Evolutionary conservation across 441 rosid genomes (phyloP).

Genomic region (Adansonia gregorii): DNA sequence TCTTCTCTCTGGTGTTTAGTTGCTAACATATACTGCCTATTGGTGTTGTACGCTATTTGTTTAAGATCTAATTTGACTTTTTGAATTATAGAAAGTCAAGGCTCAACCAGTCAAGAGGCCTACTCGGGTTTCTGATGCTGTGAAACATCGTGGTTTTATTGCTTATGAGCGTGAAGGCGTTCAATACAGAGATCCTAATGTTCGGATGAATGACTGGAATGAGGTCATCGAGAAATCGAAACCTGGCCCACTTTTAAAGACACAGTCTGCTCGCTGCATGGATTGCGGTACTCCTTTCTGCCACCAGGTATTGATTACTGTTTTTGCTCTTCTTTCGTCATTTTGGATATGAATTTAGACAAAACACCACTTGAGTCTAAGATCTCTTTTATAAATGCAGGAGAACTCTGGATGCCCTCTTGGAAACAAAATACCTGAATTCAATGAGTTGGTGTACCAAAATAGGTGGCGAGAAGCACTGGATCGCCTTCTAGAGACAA

Average conservation of each 20-base stretch:
- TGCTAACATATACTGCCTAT: not conserved
- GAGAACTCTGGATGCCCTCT: constrained; percentile 99
- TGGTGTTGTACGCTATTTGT: not conserved
- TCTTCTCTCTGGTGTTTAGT: constrained; percentile 14
- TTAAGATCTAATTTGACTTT: constrained; percentile 21
- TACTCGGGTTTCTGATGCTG: constrained; percentile 62
- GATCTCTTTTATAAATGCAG: constrained; percentile 41
- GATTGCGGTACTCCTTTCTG: constrained; percentile 99
- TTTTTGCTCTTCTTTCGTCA: not conserved
- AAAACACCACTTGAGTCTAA: not conserved
- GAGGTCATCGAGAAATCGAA: constrained; percentile 90
- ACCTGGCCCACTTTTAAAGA: constrained; percentile 84
- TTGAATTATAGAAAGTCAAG: constrained; percentile 45
- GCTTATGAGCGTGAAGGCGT: constrained; percentile 96
- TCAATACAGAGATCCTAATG: constrained; percentile 87
- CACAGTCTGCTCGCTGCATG: constrained; percentile 99
- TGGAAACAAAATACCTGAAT: constrained; percentile 99
- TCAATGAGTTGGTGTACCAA: constrained; percentile 96
- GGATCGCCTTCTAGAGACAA: constrained; percentile 93
- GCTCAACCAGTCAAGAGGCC: constrained; percentile 65
- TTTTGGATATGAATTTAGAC: not conserved
- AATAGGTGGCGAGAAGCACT: constrained; percentile 99
- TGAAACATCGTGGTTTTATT: constrained; percentile 86
- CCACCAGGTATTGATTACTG: constrained; percentile 70
- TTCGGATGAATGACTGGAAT: constrained; percentile 88